Evolutionary conservation across 2,329 filamentous ascomycete species (phyloP).

Genomic region (Parafenestella ontariensis): DNA sequence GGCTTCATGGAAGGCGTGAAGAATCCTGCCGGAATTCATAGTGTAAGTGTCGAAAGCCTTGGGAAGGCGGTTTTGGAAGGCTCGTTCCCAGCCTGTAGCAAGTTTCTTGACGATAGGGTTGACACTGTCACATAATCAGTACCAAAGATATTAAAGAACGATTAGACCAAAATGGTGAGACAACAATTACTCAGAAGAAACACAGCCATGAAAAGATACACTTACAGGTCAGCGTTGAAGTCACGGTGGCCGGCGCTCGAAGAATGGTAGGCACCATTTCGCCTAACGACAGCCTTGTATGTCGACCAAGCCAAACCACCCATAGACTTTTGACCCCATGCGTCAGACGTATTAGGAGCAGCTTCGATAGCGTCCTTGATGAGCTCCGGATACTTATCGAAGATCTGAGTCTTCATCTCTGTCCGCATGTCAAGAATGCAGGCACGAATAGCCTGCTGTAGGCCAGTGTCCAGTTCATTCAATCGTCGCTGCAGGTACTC

Average conservation of each 20-base stretch:
- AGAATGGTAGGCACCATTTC: slow-evolving; percentile 57
- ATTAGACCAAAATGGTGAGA: too few species aligned
- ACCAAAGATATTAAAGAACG: not conserved
- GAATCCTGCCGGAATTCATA: slow-evolving; percentile 35
- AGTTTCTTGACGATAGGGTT: slow-evolving; percentile 51
- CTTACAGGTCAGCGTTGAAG: slow-evolving; percentile 47
- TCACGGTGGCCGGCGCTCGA: slow-evolving; percentile 46
- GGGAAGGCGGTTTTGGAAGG: slow-evolving; percentile 54
- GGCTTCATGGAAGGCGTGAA: slow-evolving; percentile 52
- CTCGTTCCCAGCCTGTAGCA: slow-evolving; percentile 53
- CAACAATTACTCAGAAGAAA: slow-evolving; percentile 34
- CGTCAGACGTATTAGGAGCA: slow-evolving; percentile 40
- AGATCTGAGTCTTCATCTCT: slow-evolving; percentile 55
- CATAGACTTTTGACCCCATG: slow-evolving; percentile 49
- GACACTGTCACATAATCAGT: slow-evolving; percentile 11
- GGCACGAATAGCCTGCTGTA: slow-evolving; percentile 51
- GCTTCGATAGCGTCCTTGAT: slow-evolving; percentile 50
- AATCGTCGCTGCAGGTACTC: slow-evolving; percentile 50
- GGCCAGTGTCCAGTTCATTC: slow-evolving; percentile 48
- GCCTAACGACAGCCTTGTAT: slow-evolving; percentile 64
- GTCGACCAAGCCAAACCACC: slow-evolving; percentile 61
- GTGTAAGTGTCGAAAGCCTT: slow-evolving; percentile 49
- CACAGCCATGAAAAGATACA: not conserved
- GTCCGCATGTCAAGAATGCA: slow-evolving; percentile 51
- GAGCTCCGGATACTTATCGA: slow-evolving; percentile 52